Evolutionary conservation across 176 grass and related monocot genomes (phyloP), one percentile per base, ranked within the genome.

Genomic region (Triticum turgidum): DNA sequence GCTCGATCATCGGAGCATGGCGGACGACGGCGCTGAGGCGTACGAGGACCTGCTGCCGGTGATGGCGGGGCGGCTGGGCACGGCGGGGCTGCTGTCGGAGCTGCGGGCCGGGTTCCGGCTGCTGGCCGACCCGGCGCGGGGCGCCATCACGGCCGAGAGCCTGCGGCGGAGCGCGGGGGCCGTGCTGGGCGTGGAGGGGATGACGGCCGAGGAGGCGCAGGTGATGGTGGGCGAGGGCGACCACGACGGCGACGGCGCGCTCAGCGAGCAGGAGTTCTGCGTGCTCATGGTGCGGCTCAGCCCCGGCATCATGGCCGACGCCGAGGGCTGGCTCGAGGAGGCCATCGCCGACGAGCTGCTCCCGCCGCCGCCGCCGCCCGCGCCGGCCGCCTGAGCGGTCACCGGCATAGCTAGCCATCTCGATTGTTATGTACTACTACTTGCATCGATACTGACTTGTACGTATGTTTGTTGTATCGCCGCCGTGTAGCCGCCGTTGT

Each of bases 221-320:
- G 90, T 71, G 17, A 97, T 97, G 94, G 90, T 97, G 52, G 22
- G 61, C 66, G 94, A 97, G 52, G 94, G 94, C 11, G 95, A 97
- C 73, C 38, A 21, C n/a, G 95, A 97, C 65, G 95, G 88, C 0
- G 95, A 97, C 77, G 92, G 95, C 9, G 95, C 24, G 30, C 90
- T 97, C 54, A 89, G 89, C 80, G 90, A 94, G 84, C 83, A 32
- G 4, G 95, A 97, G 88, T 97, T 97, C 83, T 97, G 92, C 80
- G 92, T 97, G 44, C 92, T 97, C 56, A 97, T 97, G 92, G 90
- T 97, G 33, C 58, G 95, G 0, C 88, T 97, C 44, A 97, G 92
- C 84, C 95, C 95, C 5, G 88, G 90, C 1, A 91, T 97, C 45
- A 94, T 97, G 95, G 92, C 4, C 1, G 90, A 92, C 58, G 92